Evolutionary conservation across 306 rosid species (phyloP).

Genomic region (Parietaria judaica): DNA sequence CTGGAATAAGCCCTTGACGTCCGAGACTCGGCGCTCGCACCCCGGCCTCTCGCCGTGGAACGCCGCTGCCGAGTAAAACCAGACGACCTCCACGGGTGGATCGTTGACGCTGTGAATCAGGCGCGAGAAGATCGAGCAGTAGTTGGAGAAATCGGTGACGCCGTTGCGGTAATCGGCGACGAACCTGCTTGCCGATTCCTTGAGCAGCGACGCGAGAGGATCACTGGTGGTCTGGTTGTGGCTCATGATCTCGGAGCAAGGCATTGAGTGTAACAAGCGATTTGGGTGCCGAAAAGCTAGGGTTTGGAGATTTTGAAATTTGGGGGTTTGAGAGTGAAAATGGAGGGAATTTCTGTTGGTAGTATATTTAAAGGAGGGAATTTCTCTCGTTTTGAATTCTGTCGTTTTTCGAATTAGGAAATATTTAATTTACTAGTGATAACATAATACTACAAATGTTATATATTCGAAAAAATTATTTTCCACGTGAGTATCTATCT

Average conservation of each 20-base stretch:
- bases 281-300: not conserved
- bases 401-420: not conserved
- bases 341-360: conserved; percentile 5
- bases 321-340: not conserved
- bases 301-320: conserved; percentile 7
- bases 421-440: no score
- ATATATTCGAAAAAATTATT: no score
- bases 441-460: no score
- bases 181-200: conserved; percentile 51
- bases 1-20: conserved; percentile 41
- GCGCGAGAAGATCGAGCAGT: conserved; percentile 49
- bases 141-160: conserved; percentile 40
- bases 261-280: not conserved
- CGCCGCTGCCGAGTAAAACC: conserved; percentile 62
- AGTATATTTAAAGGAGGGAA: conserved; percentile 6
- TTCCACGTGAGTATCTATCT: no score
- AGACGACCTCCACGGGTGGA: conserved; percentile 41
- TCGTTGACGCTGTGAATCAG: conserved; percentile 28
- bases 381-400: conserved; percentile 29
- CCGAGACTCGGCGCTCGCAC: conserved; percentile 6
- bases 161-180: conserved; percentile 41
- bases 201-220: conserved; percentile 36
- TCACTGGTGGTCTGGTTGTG: conserved; percentile 8
- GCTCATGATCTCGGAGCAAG: conserved; percentile 22
- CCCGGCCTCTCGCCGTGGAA: conserved; percentile 24